Evolutionary conservation across 768 basidiomycete species (phyloP).

Genomic region (Hortiboletus campestris): DNA sequence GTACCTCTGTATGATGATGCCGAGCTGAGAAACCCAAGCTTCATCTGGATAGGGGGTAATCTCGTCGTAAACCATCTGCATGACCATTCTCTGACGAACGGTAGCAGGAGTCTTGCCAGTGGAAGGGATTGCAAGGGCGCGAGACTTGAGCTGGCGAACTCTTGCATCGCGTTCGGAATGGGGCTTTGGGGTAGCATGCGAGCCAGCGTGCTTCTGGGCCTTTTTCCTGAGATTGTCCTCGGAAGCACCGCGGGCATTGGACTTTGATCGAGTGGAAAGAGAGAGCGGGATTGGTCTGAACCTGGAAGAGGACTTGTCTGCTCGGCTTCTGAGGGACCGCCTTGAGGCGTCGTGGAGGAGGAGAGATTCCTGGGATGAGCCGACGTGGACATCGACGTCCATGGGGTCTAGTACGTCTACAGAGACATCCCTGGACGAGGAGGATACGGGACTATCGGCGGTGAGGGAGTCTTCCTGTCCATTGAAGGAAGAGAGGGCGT

Average conservation of each 20-base stretch:
- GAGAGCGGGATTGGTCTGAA: slow-evolving; percentile 24
- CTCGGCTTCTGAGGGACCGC: slow-evolving; percentile 29
- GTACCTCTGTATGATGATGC: slow-evolving; percentile 56
- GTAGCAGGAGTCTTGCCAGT: slow-evolving; percentile 49
- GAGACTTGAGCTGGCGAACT: slow-evolving; percentile 32
- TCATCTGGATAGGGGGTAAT: slow-evolving; percentile 66
- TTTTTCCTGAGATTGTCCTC: slow-evolving; percentile 31
- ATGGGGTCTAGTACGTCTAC: slow-evolving; percentile 26
- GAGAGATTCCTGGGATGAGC: slow-evolving; percentile 28
- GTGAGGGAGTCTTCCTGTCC: slow-evolving; percentile 29
- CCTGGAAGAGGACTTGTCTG: slow-evolving; percentile 27
- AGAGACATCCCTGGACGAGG: slow-evolving; percentile 34
- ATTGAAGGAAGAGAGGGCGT: slow-evolving; percentile 32
- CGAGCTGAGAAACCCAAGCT: slow-evolving; percentile 58
- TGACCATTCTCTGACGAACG: slow-evolving; percentile 53
- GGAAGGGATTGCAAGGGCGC: slow-evolving; percentile 33
- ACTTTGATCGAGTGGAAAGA: slow-evolving; percentile 26
- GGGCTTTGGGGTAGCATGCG: slow-evolving; percentile 19
- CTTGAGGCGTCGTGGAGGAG: slow-evolving; percentile 23
- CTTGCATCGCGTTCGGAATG: slow-evolving; percentile 31
- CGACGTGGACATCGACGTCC: slow-evolving; percentile 24
- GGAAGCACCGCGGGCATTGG: slow-evolving; percentile 20
- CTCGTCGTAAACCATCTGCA: slow-evolving; percentile 63
- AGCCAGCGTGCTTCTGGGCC: slow-evolving; percentile 22
- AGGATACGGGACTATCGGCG: slow-evolving; percentile 30